Conservation (phyloP, 2,329 filamentous ascomycete species). For the Fusarium pilosicola region DNA sequence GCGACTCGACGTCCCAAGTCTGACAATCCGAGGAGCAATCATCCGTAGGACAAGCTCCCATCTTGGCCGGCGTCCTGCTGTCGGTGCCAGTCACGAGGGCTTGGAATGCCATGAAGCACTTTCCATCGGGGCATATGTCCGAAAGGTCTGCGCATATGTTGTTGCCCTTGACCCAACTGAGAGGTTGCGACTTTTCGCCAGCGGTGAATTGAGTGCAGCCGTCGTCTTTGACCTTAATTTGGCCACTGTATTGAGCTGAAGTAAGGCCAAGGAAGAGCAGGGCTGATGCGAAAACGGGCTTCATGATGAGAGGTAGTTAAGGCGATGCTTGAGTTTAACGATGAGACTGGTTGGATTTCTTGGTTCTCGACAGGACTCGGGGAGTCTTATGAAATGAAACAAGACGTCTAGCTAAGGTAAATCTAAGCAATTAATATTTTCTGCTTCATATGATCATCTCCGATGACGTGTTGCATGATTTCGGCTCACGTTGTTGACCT, state of each 20-base stretch:
- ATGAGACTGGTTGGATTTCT: neutral
- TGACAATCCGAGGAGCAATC: neutral
- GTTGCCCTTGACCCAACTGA: neutral
- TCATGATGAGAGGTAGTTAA: neutral
- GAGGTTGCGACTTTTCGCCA: neutral
- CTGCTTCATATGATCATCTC: neutral
- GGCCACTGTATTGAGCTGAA: conserved; percentile 4
- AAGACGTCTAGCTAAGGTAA: no score
- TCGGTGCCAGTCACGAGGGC: neutral
- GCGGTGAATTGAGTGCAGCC: neutral
- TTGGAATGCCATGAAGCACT: conserved; percentile 7
- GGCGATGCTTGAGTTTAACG: rapidly evolving
- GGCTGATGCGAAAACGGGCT: neutral
- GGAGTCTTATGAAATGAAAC: rapidly evolving
- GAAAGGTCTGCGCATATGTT: conserved; percentile 17
- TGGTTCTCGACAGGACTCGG: neutral
- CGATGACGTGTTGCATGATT: no score
- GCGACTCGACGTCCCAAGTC: conserved; percentile 1
- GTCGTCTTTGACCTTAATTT: conserved; percentile 7
- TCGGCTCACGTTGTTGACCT: neutral
- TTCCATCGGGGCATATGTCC: neutral
- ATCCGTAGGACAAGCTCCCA: conserved; percentile 1
- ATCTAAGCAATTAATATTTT: rapidly evolving
- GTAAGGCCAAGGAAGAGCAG: neutral
- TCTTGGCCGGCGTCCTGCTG: neutral